Conservation (phyloP, 2,329 filamentous ascomycete species). For the Pseudonectria foliicola region DNA sequence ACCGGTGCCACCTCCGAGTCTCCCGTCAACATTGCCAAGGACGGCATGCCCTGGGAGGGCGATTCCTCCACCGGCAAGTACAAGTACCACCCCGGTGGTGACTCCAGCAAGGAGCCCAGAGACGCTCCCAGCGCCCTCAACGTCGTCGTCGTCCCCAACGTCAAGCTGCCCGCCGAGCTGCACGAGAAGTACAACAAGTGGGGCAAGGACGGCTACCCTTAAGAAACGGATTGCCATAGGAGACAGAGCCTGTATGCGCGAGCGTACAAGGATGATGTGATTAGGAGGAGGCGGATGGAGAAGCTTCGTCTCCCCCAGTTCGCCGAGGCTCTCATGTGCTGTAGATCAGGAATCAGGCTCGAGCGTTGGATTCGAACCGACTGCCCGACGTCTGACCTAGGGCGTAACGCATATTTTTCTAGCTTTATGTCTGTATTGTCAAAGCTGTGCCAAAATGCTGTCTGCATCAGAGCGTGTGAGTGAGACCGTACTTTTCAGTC, state of each 20-base stretch:
- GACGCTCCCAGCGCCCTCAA: constrained; percentile 94
- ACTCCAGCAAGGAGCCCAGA: constrained; percentile 65
- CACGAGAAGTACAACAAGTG: constrained; percentile 99
- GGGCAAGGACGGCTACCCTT: constrained; percentile 89
- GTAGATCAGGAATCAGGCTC: constrained; percentile 18
- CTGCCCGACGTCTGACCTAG: constrained; percentile 17
- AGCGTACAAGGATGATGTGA: constrained; percentile 7
- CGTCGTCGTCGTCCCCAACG: constrained; percentile 87
- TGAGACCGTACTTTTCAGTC: too few species aligned
- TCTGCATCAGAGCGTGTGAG: too few species aligned
- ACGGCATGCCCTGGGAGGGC: constrained; percentile 88
- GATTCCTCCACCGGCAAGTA: constrained; percentile 56
- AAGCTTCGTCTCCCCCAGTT: constrained; percentile 8
- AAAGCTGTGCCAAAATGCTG: constrained; percentile 6
- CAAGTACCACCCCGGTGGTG: constrained; percentile 80
- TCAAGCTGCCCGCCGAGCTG: constrained; percentile 84
- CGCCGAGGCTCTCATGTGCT: constrained; percentile 3
- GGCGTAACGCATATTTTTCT: constrained; percentile 15
- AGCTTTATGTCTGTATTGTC: constrained; percentile 17
- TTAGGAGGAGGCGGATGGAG: constrained; percentile 6
- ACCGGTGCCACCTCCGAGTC: constrained; percentile 79
- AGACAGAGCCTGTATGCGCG: constrained; percentile 7
- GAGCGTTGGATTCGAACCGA: constrained; percentile 12
- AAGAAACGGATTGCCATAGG: constrained; percentile 14
- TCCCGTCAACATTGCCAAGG: constrained; percentile 63